phyloP scores from a whole-genome alignment of 805 yeast species.

The Myxozyma lipomycoides region DNA sequence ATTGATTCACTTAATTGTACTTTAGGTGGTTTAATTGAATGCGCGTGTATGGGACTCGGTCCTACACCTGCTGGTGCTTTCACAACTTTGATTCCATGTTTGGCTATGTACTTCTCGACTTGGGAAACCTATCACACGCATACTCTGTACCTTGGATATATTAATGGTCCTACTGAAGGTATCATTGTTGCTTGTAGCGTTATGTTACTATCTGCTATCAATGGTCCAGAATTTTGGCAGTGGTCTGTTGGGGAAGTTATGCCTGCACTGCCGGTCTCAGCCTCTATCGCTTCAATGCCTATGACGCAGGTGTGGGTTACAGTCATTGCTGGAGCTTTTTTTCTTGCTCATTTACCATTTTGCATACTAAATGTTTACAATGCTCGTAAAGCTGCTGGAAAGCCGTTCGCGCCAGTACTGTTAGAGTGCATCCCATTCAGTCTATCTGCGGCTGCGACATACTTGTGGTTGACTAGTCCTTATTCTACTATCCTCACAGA shows the following conservation, averaged over 20 bases:
- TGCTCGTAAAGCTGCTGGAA: constrained; percentile 41
- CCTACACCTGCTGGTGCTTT: constrained; percentile 71
- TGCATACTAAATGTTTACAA: constrained; percentile 50
- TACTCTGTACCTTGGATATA: constrained; percentile 68
- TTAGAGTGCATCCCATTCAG: constrained; percentile 68
- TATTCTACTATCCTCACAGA: constrained; percentile 47
- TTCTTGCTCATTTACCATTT: constrained; percentile 61
- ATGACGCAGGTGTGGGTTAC: constrained; percentile 33
- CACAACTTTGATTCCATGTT: constrained; percentile 69
- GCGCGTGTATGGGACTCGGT: constrained; percentile 74
- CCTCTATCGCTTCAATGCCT: constrained; percentile 46
- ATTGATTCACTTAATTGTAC: constrained; percentile 73
- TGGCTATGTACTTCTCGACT: constrained; percentile 39
- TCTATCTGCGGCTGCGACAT: constrained; percentile 49
- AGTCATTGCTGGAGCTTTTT: constrained; percentile 36
- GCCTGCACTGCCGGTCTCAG: constrained; percentile 29
- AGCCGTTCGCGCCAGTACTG: constrained; percentile 40
- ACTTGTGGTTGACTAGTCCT: constrained; percentile 44
- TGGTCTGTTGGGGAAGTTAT: constrained; percentile 40
- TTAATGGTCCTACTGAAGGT: constrained; percentile 97
- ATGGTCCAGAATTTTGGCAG: constrained; percentile 69
- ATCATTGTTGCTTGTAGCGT: constrained; percentile 59
- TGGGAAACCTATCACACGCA: constrained; percentile 32
- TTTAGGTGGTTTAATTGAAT: constrained; percentile 67
- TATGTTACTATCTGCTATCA: constrained; percentile 60